phyloP scores from a whole-genome alignment of 768 basidiomycete genomes.

The Lactarius sp. region DNA sequence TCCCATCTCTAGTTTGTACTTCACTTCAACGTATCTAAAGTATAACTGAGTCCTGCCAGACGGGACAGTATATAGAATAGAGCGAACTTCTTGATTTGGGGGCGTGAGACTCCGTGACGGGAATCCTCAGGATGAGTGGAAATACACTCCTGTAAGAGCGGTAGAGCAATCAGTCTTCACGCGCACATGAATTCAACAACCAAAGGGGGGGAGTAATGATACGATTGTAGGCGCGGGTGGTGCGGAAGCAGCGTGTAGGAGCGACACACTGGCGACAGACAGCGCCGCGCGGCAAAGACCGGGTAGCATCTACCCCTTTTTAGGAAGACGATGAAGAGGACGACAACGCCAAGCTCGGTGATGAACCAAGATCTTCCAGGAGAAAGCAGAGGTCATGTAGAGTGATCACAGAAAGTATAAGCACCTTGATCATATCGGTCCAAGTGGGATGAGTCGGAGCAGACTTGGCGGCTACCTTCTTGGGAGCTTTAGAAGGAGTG shows the following conservation, averaged over 20 bases:
- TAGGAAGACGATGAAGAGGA: conserved; percentile 26
- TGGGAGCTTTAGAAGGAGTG: conserved; percentile 44
- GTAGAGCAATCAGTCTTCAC: conserved; percentile 21
- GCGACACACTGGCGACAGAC: conserved; percentile 24
- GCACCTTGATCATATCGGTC: conserved; percentile 80
- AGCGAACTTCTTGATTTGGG: conserved; percentile 87
- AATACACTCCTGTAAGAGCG: conserved; percentile 70
- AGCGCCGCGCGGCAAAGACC: conserved; percentile 31
- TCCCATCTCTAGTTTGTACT: too few species aligned
- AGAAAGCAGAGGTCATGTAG: conserved; percentile 9
- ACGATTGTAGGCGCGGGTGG: conserved; percentile 15
- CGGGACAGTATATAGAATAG: conserved; percentile 13
- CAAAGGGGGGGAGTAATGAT: conserved; percentile 1
- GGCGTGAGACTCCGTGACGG: conserved; percentile 81
- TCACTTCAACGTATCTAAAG: conserved; percentile 73
- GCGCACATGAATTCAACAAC: conserved; percentile 8
- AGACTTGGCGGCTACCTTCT: conserved; percentile 42
- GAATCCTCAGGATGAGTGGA: conserved; percentile 65
- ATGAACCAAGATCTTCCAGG: conserved; percentile 22
- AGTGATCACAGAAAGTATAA: conserved; percentile 26
- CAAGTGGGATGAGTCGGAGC: conserved; percentile 50
- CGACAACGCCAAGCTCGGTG: conserved; percentile 16
- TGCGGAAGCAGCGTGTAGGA: conserved; percentile 24
- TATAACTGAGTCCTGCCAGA: conserved; percentile 9
- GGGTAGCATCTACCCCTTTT: conserved; percentile 43